Conservation (phyloP, 2,329 filamentous ascomycete species). For the Myriosclerotinia curreyana region DNA sequence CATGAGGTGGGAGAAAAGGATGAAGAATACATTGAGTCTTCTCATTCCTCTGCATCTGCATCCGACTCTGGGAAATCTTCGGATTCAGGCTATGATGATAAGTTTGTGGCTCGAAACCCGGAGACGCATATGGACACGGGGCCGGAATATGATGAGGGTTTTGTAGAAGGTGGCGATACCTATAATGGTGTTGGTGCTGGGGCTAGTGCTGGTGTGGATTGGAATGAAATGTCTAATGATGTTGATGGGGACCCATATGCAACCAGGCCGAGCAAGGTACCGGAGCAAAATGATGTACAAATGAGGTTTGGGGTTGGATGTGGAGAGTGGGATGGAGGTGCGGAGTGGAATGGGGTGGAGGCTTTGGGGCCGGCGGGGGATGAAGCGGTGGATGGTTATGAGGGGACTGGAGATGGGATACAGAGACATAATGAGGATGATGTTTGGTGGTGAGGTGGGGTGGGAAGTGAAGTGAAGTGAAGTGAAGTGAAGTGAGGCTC, state of each 20-base stretch:
- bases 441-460: slow-evolving; percentile 1
- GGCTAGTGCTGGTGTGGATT: neutral
- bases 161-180: neutral
- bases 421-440: neutral
- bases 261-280: neutral
- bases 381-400: slow-evolving; percentile 3
- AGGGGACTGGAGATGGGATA: neutral
- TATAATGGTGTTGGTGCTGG: neutral
- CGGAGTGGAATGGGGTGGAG: neutral
- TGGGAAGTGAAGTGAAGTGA: neutral
- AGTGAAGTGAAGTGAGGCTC: neutral
- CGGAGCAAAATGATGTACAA: neutral
- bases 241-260: neutral
- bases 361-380: neutral
- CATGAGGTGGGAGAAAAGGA: neutral
- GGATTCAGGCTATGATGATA: slow-evolving; percentile 7
- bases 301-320: neutral
- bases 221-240: slow-evolving; percentile 12
- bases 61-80: neutral
- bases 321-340: neutral
- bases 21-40: neutral
- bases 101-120: neutral
- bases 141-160: neutral
- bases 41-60: neutral
- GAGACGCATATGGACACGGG: slow-evolving; percentile 1